Evolutionary conservation across 345 rosid species (phyloP).

Genomic region (Salix koriyanagi): DNA sequence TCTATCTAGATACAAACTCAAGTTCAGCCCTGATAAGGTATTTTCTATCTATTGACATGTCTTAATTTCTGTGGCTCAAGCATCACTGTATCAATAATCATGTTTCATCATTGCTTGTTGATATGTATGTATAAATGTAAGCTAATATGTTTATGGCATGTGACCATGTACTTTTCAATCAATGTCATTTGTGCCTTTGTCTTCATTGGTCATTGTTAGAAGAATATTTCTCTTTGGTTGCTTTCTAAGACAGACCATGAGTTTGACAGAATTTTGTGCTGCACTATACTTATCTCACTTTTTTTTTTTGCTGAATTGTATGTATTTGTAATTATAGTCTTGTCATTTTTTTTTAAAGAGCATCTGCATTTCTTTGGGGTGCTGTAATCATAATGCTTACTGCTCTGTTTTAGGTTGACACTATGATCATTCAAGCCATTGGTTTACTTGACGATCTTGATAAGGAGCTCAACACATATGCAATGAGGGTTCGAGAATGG

Average conservation of each 20-base stretch:
- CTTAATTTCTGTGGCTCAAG: not conserved
- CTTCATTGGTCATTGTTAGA: not conserved
- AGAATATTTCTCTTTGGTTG: not conserved
- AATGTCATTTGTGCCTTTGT: not conserved
- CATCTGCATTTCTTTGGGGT: not conserved
- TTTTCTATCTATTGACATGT: not conserved
- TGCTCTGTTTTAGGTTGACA: slow-evolving; percentile 60
- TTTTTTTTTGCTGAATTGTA: not conserved
- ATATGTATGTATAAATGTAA: not conserved
- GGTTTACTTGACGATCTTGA: slow-evolving; percentile 95
- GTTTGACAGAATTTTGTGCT: not conserved
- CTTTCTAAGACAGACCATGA: not conserved
- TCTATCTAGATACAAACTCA: slow-evolving; percentile 81
- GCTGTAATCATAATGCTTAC: not conserved
- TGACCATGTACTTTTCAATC: not conserved
- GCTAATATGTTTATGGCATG: not conserved
- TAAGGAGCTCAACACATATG: slow-evolving; percentile 88
- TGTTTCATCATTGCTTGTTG: not conserved
- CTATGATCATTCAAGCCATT: slow-evolving; percentile 95
- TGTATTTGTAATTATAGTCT: not conserved
- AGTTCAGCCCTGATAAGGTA: slow-evolving; percentile 96
- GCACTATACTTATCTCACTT: not conserved
- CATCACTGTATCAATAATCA: not conserved
- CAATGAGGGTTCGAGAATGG: slow-evolving; percentile 92
- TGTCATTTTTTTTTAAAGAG: not conserved